Percentiles rank a stretch among this genome's conserved stretches.
Conservation (phyloP, 805 yeast genomes). For the Brettanomyces bruxellensis region DNA sequence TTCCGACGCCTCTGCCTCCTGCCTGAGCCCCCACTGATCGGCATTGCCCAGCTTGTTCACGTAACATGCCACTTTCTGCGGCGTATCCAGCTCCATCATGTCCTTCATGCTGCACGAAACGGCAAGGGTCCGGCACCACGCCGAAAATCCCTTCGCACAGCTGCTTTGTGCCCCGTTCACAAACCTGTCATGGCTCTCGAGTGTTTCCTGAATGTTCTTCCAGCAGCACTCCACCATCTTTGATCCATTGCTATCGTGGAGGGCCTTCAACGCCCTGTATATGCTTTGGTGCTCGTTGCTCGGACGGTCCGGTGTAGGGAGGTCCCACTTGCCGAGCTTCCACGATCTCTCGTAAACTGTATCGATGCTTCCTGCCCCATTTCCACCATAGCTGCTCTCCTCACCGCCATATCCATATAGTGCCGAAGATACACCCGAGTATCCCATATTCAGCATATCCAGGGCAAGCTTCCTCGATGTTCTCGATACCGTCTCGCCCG, state of each 20-base stretch:
- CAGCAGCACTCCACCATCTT: not conserved
- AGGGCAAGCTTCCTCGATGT: conserved; percentile 17
- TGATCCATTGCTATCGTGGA: conserved; percentile 25
- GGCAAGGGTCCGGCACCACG: conserved; percentile 26
- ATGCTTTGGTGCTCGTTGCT: conserved; percentile 35
- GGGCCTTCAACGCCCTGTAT: conserved; percentile 41
- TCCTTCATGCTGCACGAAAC: conserved; percentile 17
- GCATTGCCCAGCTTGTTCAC: conserved; percentile 9
- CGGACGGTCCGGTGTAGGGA: conserved; percentile 38
- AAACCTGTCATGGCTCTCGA: not conserved
- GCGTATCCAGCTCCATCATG: conserved; percentile 6
- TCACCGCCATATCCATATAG: conserved; percentile 10
- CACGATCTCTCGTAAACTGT: conserved; percentile 56
- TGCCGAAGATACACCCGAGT: conserved; percentile 46
- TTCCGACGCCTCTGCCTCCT: conserved; percentile 31
- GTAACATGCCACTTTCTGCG: not conserved
- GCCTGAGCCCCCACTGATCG: conserved; percentile 29
- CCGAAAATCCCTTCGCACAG: conserved; percentile 5
- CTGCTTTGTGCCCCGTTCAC: not conserved
- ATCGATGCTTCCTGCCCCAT: conserved; percentile 4
- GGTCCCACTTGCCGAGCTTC: conserved; percentile 72
- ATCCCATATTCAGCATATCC: conserved; percentile 42
- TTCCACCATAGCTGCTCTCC: not conserved
- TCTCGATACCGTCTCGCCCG: not conserved
- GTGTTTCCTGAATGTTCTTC: not conserved